phyloP scores from a whole-genome alignment of 306 rosid species.

The Trichosanthes truncata region DNA sequence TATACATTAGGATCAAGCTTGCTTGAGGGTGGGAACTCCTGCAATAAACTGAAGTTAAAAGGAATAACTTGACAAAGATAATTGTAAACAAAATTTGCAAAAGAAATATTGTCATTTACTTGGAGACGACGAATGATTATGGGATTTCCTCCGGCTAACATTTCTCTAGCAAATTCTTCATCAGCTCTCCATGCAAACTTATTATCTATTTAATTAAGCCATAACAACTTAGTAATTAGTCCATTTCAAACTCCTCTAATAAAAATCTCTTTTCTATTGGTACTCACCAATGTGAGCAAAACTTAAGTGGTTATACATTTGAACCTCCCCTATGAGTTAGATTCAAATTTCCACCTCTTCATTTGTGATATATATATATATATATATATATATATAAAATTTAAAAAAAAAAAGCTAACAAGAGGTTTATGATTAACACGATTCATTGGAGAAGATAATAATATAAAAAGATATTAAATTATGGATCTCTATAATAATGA shows the following conservation, averaged over 20 bases:
- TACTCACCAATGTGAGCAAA: too few species aligned
- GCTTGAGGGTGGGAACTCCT: constrained; percentile 76
- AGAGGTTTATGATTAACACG: too few species aligned
- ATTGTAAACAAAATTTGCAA: not conserved
- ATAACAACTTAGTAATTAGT: not conserved
- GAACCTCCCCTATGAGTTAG: too few species aligned
- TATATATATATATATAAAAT: too few species aligned
- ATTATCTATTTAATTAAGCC: constrained; percentile 36
- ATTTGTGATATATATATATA: too few species aligned
- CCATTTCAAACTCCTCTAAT: not conserved
- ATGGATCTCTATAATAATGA: too few species aligned
- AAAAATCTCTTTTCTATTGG: too few species aligned
- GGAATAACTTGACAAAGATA: not conserved
- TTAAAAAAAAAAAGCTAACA: too few species aligned
- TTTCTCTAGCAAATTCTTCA: constrained; percentile 80
- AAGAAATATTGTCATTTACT: constrained; percentile 23
- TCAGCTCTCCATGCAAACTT: constrained; percentile 76
- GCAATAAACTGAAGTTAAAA: not conserved
- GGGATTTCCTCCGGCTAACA: constrained; percentile 78
- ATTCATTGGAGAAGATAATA: too few species aligned
- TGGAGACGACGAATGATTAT: constrained; percentile 46
- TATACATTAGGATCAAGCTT: constrained; percentile 39
- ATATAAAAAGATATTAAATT: too few species aligned
- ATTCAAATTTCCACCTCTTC: too few species aligned
- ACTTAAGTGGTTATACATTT: too few species aligned